These are phyloP conservation scores for Mortierella sp. DNA, from an alignment of 371 early-diverging fungal species.

Conservation along the genomic window DNA sequence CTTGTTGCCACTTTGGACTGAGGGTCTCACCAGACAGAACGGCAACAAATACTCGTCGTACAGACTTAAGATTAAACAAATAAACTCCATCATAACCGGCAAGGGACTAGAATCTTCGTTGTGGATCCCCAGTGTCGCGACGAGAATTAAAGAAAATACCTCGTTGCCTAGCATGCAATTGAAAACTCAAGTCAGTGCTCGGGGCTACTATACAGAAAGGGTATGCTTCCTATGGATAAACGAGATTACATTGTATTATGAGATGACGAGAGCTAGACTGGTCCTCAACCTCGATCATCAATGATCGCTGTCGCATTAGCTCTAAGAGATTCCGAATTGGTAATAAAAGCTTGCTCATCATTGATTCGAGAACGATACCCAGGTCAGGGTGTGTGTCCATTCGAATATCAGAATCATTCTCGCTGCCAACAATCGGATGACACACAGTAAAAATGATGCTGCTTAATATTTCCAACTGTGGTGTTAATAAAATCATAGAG, in stretches of 20 bases:
- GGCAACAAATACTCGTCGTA: conserved; percentile 8
- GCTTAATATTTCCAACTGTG: background rate
- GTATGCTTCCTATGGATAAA: too few species aligned
- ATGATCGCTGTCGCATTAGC: background rate
- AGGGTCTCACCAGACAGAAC: background rate
- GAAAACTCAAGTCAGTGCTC: background rate
- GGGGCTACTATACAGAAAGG: background rate
- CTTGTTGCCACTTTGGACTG: background rate
- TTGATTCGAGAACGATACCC: background rate
- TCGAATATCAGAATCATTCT: background rate
- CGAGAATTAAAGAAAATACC: background rate
- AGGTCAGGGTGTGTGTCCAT: background rate
- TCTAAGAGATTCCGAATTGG: background rate
- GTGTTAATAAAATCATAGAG: background rate
- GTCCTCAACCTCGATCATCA: too few species aligned
- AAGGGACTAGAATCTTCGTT: background rate
- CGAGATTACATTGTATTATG: background rate
- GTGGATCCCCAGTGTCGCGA: background rate
- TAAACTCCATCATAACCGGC: background rate
- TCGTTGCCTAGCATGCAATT: background rate
- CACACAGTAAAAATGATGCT: background rate
- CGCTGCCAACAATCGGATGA: background rate
- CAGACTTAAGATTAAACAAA: conserved; percentile 1
- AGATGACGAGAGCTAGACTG: background rate
- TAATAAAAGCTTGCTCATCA: background rate